A percentile compares a stretch with the other conserved stretches of the same genome.
Evolutionary conservation across 768 basidiomycete species (phyloP).

Genomic region (Hypholoma sublateritium): DNA sequence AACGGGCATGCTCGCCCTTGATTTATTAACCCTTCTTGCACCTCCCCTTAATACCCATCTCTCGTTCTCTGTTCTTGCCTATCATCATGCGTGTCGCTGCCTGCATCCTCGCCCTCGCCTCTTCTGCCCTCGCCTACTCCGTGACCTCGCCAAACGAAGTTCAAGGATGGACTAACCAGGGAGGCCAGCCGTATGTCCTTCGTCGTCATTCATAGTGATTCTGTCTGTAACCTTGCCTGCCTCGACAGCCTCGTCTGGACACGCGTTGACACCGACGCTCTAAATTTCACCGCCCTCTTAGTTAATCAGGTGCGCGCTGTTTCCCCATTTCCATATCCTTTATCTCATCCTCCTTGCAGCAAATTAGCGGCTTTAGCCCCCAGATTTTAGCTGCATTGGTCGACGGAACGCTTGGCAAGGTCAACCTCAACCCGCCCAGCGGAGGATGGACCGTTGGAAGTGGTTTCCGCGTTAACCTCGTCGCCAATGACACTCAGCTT

Average conservation of each 20-base stretch:
- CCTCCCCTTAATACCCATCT: conserved; percentile 9
- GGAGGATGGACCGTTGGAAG: conserved; percentile 63
- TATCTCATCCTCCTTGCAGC: conserved; percentile 24
- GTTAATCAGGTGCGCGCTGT: conserved; percentile 52
- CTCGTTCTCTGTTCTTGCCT: conserved; percentile 16
- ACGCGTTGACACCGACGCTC: conserved; percentile 63
- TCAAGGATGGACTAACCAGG: conserved; percentile 58
- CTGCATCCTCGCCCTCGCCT: conserved; percentile 43
- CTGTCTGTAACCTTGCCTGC: not conserved
- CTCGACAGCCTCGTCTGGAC: conserved; percentile 53
- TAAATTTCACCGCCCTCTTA: conserved; percentile 70
- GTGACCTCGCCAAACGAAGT: conserved; percentile 51
- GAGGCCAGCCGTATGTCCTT: conserved; percentile 42
- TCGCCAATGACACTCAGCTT: conserved; percentile 44
- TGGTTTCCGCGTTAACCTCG: conserved; percentile 74
- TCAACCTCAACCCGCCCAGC: conserved; percentile 52
- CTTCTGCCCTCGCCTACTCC: conserved; percentile 61
- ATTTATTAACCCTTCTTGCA: not conserved
- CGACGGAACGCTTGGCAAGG: conserved; percentile 40
- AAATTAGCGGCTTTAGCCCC: conserved; percentile 27
- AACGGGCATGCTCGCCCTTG: not conserved
- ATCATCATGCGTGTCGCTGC: conserved; percentile 42
- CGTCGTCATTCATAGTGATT: not conserved
- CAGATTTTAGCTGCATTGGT: conserved; percentile 60
- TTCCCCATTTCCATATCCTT: not conserved